Evolutionary conservation across 805 yeast genomes (phyloP).

Genomic region (Candida methanosorbosa): DNA sequence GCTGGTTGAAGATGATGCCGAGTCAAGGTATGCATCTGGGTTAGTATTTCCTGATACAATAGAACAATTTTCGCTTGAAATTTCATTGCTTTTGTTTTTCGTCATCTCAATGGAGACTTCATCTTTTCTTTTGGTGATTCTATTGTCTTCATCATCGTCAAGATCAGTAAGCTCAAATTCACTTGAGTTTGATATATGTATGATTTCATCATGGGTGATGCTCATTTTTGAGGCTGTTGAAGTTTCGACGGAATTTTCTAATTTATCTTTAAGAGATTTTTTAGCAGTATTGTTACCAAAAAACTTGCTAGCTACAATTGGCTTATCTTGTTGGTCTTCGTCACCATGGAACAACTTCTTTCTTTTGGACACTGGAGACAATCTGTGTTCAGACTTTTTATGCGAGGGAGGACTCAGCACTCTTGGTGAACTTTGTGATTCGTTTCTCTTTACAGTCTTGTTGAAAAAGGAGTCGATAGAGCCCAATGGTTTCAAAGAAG

Average conservation of each 20-base stretch:
- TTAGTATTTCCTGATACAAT: not conserved
- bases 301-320: not conserved
- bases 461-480: too few species aligned
- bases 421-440: not conserved
- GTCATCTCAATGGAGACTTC: too few species aligned
- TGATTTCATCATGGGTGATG: too few species aligned
- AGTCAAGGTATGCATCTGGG: not conserved
- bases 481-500: too few species aligned
- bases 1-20: too few species aligned
- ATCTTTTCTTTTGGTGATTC: too few species aligned
- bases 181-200: slow-evolving; percentile 20
- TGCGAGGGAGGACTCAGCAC: not conserved
- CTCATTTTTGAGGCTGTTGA: too few species aligned
- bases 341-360: slow-evolving; percentile 10
- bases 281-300: too few species aligned
- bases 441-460: not conserved
- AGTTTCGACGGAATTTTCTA: slow-evolving; percentile 4
- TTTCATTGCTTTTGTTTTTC: too few species aligned
- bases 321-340: too few species aligned
- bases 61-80: too few species aligned
- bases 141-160: slow-evolving; percentile 16
- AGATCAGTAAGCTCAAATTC: slow-evolving; percentile 21
- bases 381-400: not conserved
- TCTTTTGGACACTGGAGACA: slow-evolving; percentile 18
- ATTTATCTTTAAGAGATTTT: too few species aligned